Base-by-base conservation (phyloP, 768 basidiomycete species). In the Amanita inopinata region DNA sequence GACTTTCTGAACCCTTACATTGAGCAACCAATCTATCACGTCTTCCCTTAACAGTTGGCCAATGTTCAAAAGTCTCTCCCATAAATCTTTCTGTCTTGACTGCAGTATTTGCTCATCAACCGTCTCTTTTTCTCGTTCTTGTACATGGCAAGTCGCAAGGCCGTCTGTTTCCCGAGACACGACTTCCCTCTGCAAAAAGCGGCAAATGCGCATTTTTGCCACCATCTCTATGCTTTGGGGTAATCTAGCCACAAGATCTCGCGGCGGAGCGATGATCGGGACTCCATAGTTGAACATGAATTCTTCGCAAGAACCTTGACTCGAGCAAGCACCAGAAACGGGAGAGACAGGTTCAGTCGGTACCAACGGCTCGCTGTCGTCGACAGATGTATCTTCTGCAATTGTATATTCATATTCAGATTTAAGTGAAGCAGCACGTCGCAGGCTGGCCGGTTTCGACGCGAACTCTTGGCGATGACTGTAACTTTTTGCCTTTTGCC, bases 231-330 rank as follows among this genome's bases (percentile, higher is more conserved):
- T 39, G 15, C 60, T 65, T 12, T 65, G 45, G 2, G 65, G 61
- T 4, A 59, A 46, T 18, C 57, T 52, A 5, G 61, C 53, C 5
- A 56, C 49, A 43, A 66, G 57, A 7, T 59, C 59, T 2, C 51
- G 38, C 0, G 78, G 74, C 1, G 78, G 78, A 3, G 75, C 75
- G 10, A 80, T 71, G 41, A 77, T 65, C 0, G 78, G 77, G 0
- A 78, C 66, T 3, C 43, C 43, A 31, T 38, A 35, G 5, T 42
- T 17, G 43, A 43, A 33, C 8, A 46, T 17, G 2, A 14, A 45
- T 27, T 10, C 17, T 14, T 38, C 27, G 19, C 14, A 7, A 27
- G 43, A 25, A 17, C 15, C 28, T 8, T 12, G 20, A 7, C 18
- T 27, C 18, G 43, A 18, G 23, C 20, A 28, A 11, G 32, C 40